Evolutionary conservation across 306 rosid genomes (phyloP).

Genomic region (Pachyrhizus erosus): DNA sequence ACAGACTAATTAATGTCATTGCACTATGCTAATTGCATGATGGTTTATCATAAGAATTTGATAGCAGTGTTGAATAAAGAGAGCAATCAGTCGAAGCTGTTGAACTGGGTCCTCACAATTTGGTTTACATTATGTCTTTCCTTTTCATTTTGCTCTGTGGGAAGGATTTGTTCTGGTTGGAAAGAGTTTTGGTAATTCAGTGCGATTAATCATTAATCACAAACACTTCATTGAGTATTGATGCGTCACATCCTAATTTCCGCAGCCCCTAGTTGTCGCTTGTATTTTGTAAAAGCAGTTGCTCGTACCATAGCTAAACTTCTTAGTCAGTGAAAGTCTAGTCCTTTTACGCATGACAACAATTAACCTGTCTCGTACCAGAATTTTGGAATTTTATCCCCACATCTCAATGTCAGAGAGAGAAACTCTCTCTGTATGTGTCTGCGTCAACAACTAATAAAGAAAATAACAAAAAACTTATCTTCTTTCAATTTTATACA

Average conservation of each 20-base stretch:
- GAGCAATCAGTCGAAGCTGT: too few species aligned
- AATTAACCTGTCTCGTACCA: conserved; percentile 1
- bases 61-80: too few species aligned
- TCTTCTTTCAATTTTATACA: neutral
- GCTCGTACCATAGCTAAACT: neutral
- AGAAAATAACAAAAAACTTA: neutral
- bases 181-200: neutral
- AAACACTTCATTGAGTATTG: conserved; percentile 32
- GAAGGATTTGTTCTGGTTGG: neutral
- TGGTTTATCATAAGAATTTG: too few species aligned
- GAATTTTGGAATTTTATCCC: neutral
- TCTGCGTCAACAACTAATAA: neutral
- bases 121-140: neutral
- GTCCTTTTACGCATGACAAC: conserved; percentile 13
- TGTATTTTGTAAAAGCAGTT: conserved; percentile 33
- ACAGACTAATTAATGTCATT: neutral
- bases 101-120: conserved; percentile 11
- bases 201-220: conserved; percentile 36
- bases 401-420: neutral
- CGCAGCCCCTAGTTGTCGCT: conserved; percentile 34
- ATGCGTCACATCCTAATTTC: conserved; percentile 43
- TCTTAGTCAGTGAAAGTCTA: conserved; percentile 12
- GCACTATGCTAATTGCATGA: neutral
- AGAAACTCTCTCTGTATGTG: too few species aligned
- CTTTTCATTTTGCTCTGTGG: neutral